Conservation (phyloP, 345 rosid species). For the Rhodomyrtus tomentosa region DNA sequence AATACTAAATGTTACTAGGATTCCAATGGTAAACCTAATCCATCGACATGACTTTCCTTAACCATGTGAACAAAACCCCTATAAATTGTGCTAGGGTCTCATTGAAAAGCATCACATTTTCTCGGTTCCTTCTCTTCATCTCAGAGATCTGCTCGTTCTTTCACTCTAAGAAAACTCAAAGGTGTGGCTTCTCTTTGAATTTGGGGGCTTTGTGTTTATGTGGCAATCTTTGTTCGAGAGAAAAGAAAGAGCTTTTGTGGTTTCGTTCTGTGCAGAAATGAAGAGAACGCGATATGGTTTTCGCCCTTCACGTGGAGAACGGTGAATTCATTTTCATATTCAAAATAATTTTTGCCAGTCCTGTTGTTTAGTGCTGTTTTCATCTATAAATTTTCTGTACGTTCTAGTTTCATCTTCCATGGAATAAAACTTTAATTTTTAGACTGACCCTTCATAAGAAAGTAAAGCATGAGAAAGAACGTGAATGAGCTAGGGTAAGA, state of each 20-base stretch:
- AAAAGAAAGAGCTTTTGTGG: neutral
- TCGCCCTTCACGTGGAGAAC: neutral
- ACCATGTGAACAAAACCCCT: neutral
- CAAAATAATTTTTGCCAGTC: neutral
- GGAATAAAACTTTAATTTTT: neutral
- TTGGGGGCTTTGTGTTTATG: neutral
- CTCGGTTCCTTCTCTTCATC: neutral
- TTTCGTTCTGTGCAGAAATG: neutral
- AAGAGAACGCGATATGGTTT: neutral
- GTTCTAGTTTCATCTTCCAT: neutral
- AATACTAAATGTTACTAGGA: neutral
- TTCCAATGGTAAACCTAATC: neutral
- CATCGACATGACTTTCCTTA: neutral
- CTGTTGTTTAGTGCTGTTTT: neutral
- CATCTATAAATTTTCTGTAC: neutral
- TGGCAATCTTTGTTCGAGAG: neutral
- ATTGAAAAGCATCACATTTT: neutral
- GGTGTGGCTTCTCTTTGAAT: neutral
- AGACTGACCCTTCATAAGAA: too few species aligned
- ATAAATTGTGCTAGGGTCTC: neutral
- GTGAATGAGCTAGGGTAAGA: neutral
- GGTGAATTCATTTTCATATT: neutral
- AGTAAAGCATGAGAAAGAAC: neutral
- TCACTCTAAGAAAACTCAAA: neutral
- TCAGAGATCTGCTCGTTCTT: neutral